Percentiles rank a stretch among this genome's conserved stretches.
These are phyloP conservation scores for Eucalyptus pauciflora DNA, from an alignment of 345 rosid species.

Conservation along the genomic window DNA sequence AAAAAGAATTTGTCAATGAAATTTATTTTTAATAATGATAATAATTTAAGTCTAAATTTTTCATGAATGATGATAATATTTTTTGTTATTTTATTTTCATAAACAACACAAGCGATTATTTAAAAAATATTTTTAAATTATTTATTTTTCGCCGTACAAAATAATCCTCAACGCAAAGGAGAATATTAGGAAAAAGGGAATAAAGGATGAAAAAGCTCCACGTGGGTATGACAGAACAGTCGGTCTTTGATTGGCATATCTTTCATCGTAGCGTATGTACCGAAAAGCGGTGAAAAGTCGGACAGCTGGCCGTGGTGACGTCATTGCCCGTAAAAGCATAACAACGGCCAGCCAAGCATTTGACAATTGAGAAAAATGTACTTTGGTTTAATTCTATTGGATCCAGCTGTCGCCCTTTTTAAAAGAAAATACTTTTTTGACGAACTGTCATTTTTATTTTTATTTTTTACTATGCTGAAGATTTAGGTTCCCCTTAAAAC, in stretches of 20 bases:
- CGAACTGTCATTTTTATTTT: neutral
- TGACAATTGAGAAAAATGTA: neutral
- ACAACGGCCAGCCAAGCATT: neutral
- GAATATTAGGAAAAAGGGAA: neutral
- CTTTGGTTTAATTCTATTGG: neutral
- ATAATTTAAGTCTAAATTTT: neutral
- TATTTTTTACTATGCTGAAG: neutral
- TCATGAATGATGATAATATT: neutral
- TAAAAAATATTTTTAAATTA: neutral
- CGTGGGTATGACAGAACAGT: neutral
- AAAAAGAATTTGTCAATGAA: neutral
- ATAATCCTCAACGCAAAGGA: neutral
- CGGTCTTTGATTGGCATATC: neutral
- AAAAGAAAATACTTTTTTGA: neutral
- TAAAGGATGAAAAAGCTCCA: neutral
- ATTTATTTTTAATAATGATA: accelerated
- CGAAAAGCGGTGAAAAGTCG: neutral
- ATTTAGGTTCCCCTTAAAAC: neutral
- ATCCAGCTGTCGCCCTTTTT: neutral
- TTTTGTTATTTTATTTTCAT: neutral
- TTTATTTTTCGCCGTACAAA: neutral
- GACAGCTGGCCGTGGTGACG: neutral
- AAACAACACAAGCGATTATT: too few species aligned
- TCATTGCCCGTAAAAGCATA: neutral
- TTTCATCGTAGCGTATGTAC: neutral